A percentile compares a stretch with the other conserved stretches of the same genome.
Evolutionary conservation across 345 rosid genomes (phyloP).

Genomic region (Camelina laxa): DNA sequence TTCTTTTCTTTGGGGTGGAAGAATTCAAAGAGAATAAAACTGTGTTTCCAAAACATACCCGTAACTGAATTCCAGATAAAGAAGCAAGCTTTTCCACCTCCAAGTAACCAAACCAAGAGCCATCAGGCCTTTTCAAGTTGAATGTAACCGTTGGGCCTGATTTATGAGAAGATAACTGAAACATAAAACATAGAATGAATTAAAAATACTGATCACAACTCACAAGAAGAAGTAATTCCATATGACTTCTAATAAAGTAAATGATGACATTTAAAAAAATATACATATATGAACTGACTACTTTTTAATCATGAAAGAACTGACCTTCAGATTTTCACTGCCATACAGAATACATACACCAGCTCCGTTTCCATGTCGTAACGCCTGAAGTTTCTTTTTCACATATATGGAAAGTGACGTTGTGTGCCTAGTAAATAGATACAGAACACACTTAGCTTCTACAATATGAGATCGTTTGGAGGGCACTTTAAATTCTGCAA

Average conservation of each 20-base stretch:
- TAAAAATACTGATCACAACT: slow-evolving; percentile 4
- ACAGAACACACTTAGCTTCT: slow-evolving; percentile 28
- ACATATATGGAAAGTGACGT: slow-evolving; percentile 65
- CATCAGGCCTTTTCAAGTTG: slow-evolving; percentile 90
- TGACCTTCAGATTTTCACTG: slow-evolving; percentile 56
- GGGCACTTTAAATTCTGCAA: slow-evolving; percentile 13
- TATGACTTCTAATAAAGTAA: slow-evolving; percentile 10
- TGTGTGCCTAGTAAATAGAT: slow-evolving; percentile 65
- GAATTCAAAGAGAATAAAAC: slow-evolving; percentile 1
- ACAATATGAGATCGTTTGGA: slow-evolving; percentile 28
- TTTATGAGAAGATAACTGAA: slow-evolving; percentile 54
- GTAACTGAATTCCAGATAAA: slow-evolving; percentile 84
- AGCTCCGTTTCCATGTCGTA: slow-evolving; percentile 71
- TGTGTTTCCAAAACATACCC: slow-evolving; percentile 63
- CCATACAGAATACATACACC: slow-evolving; percentile 72
- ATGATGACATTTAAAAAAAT: no score
- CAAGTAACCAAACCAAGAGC: slow-evolving; percentile 90
- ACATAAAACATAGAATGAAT: slow-evolving; percentile 35
- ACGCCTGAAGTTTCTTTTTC: slow-evolving; percentile 64
- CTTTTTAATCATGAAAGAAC: slow-evolving; percentile 22
- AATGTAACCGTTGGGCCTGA: slow-evolving; percentile 76
- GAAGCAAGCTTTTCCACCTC: slow-evolving; percentile 98
- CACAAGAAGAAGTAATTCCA: neutral
- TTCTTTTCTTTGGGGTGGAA: neutral
- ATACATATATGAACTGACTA: no score